phyloP scores from a whole-genome alignment of 2,329 filamentous ascomycete genomes.

The Aspergillus candidus region DNA sequence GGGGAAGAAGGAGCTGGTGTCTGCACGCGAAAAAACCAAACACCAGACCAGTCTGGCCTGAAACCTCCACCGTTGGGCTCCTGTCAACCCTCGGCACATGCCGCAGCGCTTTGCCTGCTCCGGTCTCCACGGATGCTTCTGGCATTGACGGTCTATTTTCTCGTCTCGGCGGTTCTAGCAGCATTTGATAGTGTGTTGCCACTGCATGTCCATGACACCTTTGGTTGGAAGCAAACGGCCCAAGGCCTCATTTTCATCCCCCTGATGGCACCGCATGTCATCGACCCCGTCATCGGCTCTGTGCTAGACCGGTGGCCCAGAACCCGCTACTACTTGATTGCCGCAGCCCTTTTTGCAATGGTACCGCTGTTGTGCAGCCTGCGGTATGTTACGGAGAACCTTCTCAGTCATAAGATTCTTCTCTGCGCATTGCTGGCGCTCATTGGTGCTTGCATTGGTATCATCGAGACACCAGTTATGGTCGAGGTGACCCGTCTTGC shows the following conservation, averaged over 20 bases:
- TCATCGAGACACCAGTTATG: constrained; percentile 61
- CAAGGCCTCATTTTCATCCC: constrained; percentile 53
- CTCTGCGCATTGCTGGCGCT: constrained; percentile 58
- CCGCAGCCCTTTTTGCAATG: constrained; percentile 52
- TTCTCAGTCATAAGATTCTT: constrained; percentile 57
- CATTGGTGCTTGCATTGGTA: constrained; percentile 51
- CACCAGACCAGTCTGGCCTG: too few relatives aligned
- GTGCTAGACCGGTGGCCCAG: constrained; percentile 20
- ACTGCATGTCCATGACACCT: constrained; percentile 46
- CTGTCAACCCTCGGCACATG: not conserved
- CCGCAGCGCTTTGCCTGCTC: constrained; percentile 37
- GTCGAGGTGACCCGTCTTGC: constrained; percentile 58
- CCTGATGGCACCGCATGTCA: constrained; percentile 26
- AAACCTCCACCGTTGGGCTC: not conserved
- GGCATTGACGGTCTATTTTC: constrained; percentile 50
- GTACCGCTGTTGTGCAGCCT: constrained; percentile 59
- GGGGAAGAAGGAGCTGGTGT: too few relatives aligned
- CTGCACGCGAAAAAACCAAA: too few relatives aligned
- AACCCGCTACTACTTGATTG: constrained; percentile 50
- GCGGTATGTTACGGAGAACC: constrained; percentile 57
- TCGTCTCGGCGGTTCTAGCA: constrained; percentile 45
- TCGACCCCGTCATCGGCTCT: constrained; percentile 29
- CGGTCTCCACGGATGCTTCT: constrained; percentile 52
- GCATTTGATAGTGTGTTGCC: constrained; percentile 53
- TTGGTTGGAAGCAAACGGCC: constrained; percentile 47